phyloP scores from a whole-genome alignment of 2,329 filamentous ascomycete species.

The Thelonectria olida region DNA sequence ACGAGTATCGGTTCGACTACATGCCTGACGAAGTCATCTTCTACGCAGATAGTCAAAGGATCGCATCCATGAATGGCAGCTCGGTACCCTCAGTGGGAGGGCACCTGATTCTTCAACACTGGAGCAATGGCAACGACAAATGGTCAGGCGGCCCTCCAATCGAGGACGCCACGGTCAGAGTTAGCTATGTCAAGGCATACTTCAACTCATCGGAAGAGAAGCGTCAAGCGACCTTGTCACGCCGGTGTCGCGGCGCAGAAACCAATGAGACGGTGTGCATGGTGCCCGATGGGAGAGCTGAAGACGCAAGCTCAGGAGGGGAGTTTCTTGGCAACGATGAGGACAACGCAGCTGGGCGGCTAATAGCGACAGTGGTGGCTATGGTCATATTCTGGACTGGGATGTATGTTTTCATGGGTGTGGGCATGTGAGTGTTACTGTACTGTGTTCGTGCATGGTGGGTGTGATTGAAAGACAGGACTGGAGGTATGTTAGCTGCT shows the following conservation, averaged over 20 bases:
- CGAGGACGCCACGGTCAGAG: slow-evolving; percentile 67
- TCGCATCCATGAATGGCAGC: slow-evolving; percentile 65
- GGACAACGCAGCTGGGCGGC: not conserved
- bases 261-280: slow-evolving; percentile 31
- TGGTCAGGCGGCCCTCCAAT: slow-evolving; percentile 79
- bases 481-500: too few relatives aligned
- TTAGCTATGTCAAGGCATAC: slow-evolving; percentile 80
- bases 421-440: not conserved
- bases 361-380: not conserved
- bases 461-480: too few relatives aligned
- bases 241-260: slow-evolving; percentile 23
- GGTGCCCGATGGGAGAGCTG: slow-evolving; percentile 32
- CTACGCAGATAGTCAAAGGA: slow-evolving; percentile 69
- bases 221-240: slow-evolving; percentile 17
- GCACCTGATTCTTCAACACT: slow-evolving; percentile 76
- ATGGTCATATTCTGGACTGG: not conserved
- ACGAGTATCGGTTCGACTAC: slow-evolving; percentile 86
- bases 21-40: slow-evolving; percentile 69
- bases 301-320: slow-evolving; percentile 36
- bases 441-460: not conserved
- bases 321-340: slow-evolving; percentile 22
- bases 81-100: slow-evolving; percentile 69
- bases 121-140: slow-evolving; percentile 77
- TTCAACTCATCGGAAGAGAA: slow-evolving; percentile 72
- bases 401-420: not conserved